A percentile compares a stretch with the other conserved stretches of the same genome.
Conservation (phyloP, 805 yeast genomes). For the Lachancea dasiensis region DNA sequence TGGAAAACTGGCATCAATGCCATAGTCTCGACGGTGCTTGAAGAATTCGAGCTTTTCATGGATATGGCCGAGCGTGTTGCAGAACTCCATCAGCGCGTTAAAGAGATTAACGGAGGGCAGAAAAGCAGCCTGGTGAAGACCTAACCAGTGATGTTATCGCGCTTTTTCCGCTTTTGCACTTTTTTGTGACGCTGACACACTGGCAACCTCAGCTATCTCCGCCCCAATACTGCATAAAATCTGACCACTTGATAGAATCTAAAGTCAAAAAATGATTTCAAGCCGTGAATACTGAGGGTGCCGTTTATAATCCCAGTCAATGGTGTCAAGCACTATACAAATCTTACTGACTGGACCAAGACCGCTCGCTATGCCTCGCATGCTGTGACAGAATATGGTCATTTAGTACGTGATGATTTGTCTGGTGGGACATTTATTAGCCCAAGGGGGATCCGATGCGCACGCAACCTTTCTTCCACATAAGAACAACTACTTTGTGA, state of each 20-base stretch:
- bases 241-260: too few relatives aligned
- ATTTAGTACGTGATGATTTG: constrained; percentile 2
- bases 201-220: too few relatives aligned
- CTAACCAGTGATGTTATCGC: not conserved
- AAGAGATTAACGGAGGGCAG: constrained; percentile 18
- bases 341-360: too few relatives aligned
- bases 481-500: not conserved
- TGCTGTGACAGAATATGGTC: not conserved
- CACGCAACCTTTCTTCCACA: not conserved
- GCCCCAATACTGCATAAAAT: too few relatives aligned
- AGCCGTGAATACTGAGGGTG: too few relatives aligned
- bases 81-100: constrained; percentile 54
- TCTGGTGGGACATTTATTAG: constrained; percentile 4
- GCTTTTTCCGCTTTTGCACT: not conserved
- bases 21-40: constrained; percentile 55
- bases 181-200: constrained; percentile 1
- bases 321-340: too few relatives aligned
- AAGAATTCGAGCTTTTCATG: constrained; percentile 66
- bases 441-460: constrained; percentile 7
- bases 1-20: constrained; percentile 37
- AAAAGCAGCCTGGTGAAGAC: constrained; percentile 6
- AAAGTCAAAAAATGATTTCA: too few relatives aligned
- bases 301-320: too few relatives aligned
- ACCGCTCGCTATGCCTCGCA: too few relatives aligned
- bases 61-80: constrained; percentile 71